These are phyloP conservation scores for Schoenoplectus tabernaemontani DNA, from an alignment of 202 grass and related monocot species.

Conservation along the genomic window DNA sequence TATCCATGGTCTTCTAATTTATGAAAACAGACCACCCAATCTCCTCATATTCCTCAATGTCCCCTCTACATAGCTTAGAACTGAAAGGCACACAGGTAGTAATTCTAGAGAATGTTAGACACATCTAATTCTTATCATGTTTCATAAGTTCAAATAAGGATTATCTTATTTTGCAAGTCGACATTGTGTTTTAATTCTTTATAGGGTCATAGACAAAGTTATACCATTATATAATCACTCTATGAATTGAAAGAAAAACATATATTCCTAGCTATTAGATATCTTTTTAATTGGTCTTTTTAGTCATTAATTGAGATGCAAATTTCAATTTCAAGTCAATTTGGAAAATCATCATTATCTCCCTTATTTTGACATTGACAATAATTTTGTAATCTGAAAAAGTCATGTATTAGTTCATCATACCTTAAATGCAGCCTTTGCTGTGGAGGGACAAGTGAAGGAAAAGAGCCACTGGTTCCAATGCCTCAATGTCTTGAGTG, in stretches of 20 bases:
- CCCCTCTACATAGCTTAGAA: not conserved
- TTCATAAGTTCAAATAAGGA: not conserved
- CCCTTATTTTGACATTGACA: not conserved
- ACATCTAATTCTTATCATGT: not conserved
- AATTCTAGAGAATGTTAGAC: not conserved
- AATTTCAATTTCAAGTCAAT: not conserved
- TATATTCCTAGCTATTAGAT: not conserved
- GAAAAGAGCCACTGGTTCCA: slow-evolving; percentile 79
- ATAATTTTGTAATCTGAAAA: slow-evolving; percentile 6
- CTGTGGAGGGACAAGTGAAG: slow-evolving; percentile 93
- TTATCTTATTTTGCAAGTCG: not conserved
- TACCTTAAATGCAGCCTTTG: slow-evolving; percentile 48
- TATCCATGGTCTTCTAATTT: not conserved
- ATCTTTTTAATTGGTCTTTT: not conserved
- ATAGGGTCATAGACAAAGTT: not conserved
- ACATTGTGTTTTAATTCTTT: not conserved
- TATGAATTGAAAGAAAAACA: not conserved
- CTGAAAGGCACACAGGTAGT: not conserved
- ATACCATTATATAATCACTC: not conserved
- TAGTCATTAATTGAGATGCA: not conserved
- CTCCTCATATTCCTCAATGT: slow-evolving; percentile 1
- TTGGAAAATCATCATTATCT: not conserved
- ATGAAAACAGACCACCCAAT: not conserved
- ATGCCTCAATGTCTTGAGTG: slow-evolving; percentile 43
- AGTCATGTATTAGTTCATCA: not conserved